phyloP scores from a whole-genome alignment of 2,329 filamentous ascomycete genomes.

The Scorias spongiosa region DNA sequence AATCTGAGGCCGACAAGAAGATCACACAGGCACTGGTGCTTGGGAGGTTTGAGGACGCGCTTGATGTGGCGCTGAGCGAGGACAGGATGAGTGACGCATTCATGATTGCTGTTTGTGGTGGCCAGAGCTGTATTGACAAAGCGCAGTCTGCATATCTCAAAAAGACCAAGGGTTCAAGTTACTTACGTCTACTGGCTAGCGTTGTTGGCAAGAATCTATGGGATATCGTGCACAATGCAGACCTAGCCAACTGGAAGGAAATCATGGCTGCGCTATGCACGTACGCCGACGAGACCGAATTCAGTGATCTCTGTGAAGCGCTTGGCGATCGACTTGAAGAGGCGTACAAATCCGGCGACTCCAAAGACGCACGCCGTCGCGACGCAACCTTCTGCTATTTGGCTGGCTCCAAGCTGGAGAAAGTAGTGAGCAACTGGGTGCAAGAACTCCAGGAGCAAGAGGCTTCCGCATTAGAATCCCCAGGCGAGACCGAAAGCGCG shows the following conservation, averaged over 20 bases:
- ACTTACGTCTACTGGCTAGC: slow-evolving; percentile 75
- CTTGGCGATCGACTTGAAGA: slow-evolving; percentile 84
- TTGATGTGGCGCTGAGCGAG: slow-evolving; percentile 77
- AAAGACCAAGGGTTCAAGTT: slow-evolving; percentile 69
- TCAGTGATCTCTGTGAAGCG: slow-evolving; percentile 86
- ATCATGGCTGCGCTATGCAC: slow-evolving; percentile 93
- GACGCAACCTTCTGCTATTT: slow-evolving; percentile 95
- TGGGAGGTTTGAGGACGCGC: slow-evolving; percentile 77
- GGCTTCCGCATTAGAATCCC: slow-evolving; percentile 48
- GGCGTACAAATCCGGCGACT: slow-evolving; percentile 35
- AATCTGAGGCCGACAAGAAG: slow-evolving; percentile 66
- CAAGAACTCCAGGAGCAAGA: slow-evolving; percentile 77
- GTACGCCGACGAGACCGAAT: slow-evolving; percentile 80
- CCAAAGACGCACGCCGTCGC: slow-evolving; percentile 45
- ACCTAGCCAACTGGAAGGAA: slow-evolving; percentile 89
- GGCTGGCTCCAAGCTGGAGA: slow-evolving; percentile 90
- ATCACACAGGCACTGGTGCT: slow-evolving; percentile 82
- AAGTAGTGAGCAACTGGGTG: slow-evolving; percentile 91
- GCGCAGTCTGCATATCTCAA: slow-evolving; percentile 84
- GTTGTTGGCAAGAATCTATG: slow-evolving; percentile 94
- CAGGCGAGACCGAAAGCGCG: slow-evolving; percentile 45
- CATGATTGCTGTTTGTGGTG: slow-evolving; percentile 93
- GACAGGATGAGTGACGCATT: slow-evolving; percentile 85
- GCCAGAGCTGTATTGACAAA: slow-evolving; percentile 84
- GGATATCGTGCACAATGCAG: slow-evolving; percentile 95